Evolutionary conservation across 331 rosid genomes (phyloP), one percentile per base, ranked within the genome.

Genomic region (Pyracantha coccinea): DNA sequence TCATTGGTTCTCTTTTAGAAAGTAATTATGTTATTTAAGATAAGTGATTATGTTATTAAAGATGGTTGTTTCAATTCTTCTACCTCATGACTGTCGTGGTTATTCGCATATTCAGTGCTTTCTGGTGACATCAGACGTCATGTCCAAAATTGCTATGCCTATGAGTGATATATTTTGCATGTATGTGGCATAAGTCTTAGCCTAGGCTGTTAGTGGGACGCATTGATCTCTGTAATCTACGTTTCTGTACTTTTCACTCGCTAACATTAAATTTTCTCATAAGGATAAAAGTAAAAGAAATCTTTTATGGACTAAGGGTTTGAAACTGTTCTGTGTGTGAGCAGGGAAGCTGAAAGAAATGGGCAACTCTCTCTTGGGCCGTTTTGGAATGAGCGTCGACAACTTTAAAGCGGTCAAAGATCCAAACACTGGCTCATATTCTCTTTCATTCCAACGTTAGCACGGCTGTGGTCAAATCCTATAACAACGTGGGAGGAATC

Each of bases 401-500:
- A 94, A 92, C 87, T 94, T 94, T 77, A 94, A 94, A 75, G 83
- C 97, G 28, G 97, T 92, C 53, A 79, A 94, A 85, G 99, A 94
- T 84, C 97, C 97, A 21, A 92, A 88, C 82, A 86, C 96, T 13
- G 96, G 98, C 74, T 94, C 96, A 21, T 94, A 94, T 79, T 94
- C 97, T 44, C 15, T 94, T 58, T 83, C 89, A 53, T 92, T 91
- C 89, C 93, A 92, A 71, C 92, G 47, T 21, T 90, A 85, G 86
- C 75, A 71, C 21, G 44, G 74, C 21, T 31, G 16, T 64, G 71
- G 16, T 58, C 63, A 58, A 8, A 58, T 72, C 52, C 57, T 64
- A 29, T 63, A 59, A 69, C 33, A n/a, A 12, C 3, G 15, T 20
- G 9, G 17, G 58, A 69, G 4, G 63, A 64, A 69, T 54, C 60